A percentile compares a stretch with the other conserved stretches of the same genome.
Evolutionary conservation across 768 basidiomycete genomes (phyloP).

Genomic region (Termitomyces heimii): DNA sequence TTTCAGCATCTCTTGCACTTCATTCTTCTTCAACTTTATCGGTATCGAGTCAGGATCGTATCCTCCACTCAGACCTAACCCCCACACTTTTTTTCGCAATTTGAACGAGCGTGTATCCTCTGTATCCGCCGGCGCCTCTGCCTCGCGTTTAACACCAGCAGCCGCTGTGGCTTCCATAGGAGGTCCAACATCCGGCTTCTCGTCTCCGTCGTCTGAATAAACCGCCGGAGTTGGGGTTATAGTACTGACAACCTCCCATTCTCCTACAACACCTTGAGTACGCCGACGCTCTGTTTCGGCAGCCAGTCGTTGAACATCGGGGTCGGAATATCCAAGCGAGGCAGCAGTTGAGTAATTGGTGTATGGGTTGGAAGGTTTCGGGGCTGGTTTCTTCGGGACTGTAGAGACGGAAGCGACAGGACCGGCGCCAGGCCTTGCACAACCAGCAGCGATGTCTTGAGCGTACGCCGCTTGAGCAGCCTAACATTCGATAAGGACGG

Average conservation of each 20-base stretch:
- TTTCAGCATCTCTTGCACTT: conserved; percentile 18
- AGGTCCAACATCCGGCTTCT: conserved; percentile 6
- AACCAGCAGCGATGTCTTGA: conserved; percentile 68
- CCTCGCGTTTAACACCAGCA: conserved; percentile 28
- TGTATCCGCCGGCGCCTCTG: conserved; percentile 31
- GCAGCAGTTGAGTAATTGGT: conserved; percentile 87
- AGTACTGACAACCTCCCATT: conserved; percentile 64
- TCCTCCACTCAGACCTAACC: conserved; percentile 64
- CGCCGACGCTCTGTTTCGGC: conserved; percentile 54
- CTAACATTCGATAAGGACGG: conserved; percentile 25
- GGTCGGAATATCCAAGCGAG: conserved; percentile 76
- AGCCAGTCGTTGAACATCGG: conserved; percentile 60
- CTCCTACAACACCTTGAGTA: conserved; percentile 66
- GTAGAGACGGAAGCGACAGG: conserved; percentile 28
- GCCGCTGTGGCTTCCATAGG: conserved; percentile 13
- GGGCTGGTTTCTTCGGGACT: conserved; percentile 33
- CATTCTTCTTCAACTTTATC: conserved; percentile 60
- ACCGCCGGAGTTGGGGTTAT: conserved; percentile 17
- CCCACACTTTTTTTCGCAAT: conserved; percentile 56
- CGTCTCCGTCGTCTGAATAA: conserved; percentile 9
- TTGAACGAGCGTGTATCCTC: conserved; percentile 63
- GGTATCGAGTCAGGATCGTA: conserved; percentile 75
- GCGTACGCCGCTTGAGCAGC: conserved; percentile 79
- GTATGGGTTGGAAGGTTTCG: conserved; percentile 58
- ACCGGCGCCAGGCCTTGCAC: conserved; percentile 32